Conservation (phyloP, 2,329 filamentous ascomycete genomes). For the Ascosphaera acerosa region DNA sequence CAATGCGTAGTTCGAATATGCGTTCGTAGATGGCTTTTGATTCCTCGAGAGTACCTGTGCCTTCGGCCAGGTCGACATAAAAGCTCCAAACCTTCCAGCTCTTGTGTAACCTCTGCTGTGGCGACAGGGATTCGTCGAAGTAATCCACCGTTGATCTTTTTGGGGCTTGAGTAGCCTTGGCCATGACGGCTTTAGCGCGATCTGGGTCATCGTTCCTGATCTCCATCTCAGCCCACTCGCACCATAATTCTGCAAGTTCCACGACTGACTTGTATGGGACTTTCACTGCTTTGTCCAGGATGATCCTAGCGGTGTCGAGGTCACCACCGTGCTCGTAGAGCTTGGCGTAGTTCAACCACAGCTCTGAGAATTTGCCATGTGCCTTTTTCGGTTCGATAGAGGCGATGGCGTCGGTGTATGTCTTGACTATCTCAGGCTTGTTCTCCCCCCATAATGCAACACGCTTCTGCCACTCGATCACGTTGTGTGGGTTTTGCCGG, state of each 20-base stretch:
- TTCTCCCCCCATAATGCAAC: constrained; percentile 93
- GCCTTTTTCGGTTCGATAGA: constrained; percentile 88
- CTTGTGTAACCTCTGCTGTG: constrained; percentile 93
- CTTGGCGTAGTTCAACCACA: constrained; percentile 93
- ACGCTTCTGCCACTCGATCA: constrained; percentile 90
- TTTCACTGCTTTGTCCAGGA: constrained; percentile 94
- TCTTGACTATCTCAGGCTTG: constrained; percentile 70
- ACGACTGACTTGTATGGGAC: constrained; percentile 95
- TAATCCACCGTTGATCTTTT: constrained; percentile 98
- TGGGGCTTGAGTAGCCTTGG: constrained; percentile 86
- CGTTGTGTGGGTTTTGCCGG: constrained; percentile 87
- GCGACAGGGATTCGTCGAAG: constrained; percentile 81
- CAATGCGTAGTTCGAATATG: constrained; percentile 93
- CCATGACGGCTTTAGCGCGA: constrained; percentile 83
- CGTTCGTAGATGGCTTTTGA: constrained; percentile 87
- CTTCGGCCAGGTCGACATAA: constrained; percentile 93
- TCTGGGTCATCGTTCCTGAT: constrained; percentile 90
- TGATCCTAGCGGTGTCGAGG: constrained; percentile 59
- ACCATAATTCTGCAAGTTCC: constrained; percentile 95
- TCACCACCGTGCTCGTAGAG: constrained; percentile 84
- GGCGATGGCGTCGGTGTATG: constrained; percentile 82
- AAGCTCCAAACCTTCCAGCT: constrained; percentile 99
- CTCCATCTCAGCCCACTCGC: constrained; percentile 97
- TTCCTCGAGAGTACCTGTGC: constrained; percentile 71
- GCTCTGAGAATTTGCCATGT: constrained; percentile 71